phyloP scores from a whole-genome alignment of 306 rosid species.

The Malus fusca region DNA sequence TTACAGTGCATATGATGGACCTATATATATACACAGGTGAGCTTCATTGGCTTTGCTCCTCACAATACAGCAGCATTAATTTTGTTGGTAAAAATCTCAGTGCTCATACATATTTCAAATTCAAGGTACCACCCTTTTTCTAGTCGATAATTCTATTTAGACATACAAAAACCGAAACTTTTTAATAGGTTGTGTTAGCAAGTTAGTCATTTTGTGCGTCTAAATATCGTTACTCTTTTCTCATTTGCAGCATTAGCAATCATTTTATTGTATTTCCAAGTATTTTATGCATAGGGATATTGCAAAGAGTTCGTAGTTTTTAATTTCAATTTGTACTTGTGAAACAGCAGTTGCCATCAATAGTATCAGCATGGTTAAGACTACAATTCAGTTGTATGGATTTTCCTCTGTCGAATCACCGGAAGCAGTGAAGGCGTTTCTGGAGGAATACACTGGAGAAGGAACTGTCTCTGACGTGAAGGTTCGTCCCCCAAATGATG shows the following conservation, averaged over 20 bases:
- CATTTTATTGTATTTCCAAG: neutral
- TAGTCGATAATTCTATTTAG: neutral
- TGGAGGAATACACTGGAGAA: conserved; percentile 35
- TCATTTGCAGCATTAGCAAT: neutral
- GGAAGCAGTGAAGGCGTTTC: conserved; percentile 22
- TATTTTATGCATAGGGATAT: neutral
- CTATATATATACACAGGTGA: neutral
- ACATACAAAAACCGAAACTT: neutral
- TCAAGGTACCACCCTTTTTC: neutral
- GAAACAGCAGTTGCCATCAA: neutral
- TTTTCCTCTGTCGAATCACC: conserved; percentile 7
- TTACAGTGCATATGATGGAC: neutral
- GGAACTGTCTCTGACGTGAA: conserved; percentile 31
- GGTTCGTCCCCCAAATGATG: conserved; percentile 9
- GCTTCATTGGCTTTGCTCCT: neutral
- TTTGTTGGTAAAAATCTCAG: neutral
- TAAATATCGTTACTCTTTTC: neutral
- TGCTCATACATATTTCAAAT: neutral
- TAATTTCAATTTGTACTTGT: neutral
- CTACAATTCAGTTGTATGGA: neutral
- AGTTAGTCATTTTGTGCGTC: neutral
- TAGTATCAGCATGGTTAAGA: neutral
- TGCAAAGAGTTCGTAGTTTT: neutral
- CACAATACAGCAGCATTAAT: neutral
- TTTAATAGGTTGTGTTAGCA: neutral